Conservation (phyloP, 257 asterid genomes). For the Cruciata laevipes region DNA sequence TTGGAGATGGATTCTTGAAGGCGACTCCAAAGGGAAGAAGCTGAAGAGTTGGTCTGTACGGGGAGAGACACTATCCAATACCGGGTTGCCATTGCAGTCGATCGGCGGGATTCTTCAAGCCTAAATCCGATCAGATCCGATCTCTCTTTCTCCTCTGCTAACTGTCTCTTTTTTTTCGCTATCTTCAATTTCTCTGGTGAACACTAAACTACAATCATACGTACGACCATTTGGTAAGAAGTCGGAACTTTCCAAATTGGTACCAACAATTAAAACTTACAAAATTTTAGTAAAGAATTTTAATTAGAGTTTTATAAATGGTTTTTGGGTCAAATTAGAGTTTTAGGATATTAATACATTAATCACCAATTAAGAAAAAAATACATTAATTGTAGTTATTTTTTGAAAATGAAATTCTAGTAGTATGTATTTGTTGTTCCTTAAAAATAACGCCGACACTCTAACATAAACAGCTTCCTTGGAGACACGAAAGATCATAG, state of each 20-base stretch:
- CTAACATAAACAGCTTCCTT: too few species aligned
- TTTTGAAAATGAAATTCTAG: too few species aligned
- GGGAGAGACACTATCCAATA: slow-evolving; percentile 95
- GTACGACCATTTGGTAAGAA: background rate
- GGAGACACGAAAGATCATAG: too few species aligned
- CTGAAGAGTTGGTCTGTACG: slow-evolving; percentile 46
- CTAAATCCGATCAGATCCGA: slow-evolving; percentile 1
- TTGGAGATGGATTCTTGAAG: slow-evolving; percentile 88
- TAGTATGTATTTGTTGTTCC: too few species aligned
- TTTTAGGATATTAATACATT: too few species aligned
- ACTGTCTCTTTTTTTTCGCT: background rate
- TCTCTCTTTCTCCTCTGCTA: background rate
- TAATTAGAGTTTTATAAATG: too few species aligned
- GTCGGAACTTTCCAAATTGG: background rate
- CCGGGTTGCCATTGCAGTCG: slow-evolving; percentile 65
- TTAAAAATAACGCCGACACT: too few species aligned
- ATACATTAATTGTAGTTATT: too few species aligned
- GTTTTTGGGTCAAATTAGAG: too few species aligned
- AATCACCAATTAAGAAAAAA: too few species aligned
- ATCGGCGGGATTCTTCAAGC: background rate
- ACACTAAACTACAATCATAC: background rate
- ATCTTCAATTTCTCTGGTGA: background rate
- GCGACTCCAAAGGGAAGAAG: slow-evolving; percentile 73
- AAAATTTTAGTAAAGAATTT: too few species aligned
- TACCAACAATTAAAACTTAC: background rate